Evolutionary conservation across 164 flowering plant species (phyloP).

Genomic region (Berberis thunbergii): DNA sequence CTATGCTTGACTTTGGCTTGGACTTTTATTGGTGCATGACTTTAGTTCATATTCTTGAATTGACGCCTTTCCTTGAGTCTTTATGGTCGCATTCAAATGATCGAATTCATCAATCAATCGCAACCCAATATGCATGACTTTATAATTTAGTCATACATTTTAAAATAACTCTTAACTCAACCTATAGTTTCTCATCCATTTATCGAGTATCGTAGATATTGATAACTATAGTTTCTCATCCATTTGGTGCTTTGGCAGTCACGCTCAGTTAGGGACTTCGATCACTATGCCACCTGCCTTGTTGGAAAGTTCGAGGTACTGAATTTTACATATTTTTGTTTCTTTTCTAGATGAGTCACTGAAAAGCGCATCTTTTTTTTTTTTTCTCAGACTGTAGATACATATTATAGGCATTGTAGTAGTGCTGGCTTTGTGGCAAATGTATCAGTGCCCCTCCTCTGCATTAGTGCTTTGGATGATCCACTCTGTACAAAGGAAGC

Average conservation of each 20-base stretch:
- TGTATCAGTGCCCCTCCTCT: constrained; percentile 84
- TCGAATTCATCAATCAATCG: too few species aligned
- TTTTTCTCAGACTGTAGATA: constrained; percentile 68
- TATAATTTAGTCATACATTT: too few species aligned
- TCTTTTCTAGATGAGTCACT: constrained; percentile 4
- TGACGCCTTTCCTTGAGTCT: too few species aligned
- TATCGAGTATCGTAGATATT: neutral
- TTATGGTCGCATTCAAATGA: too few species aligned
- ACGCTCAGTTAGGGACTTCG: constrained; percentile 85
- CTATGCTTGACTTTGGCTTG: too few species aligned
- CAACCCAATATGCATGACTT: too few species aligned
- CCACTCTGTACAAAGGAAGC: constrained; percentile 94
- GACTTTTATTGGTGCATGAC: too few species aligned
- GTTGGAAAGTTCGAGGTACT: constrained; percentile 88
- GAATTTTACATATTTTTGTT: neutral
- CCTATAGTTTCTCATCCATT: neutral
- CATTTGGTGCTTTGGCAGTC: constrained; percentile 38
- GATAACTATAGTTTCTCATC: neutral
- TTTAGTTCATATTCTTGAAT: too few species aligned
- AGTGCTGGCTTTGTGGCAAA: constrained; percentile 57
- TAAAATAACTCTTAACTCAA: too few species aligned
- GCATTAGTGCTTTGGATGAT: constrained; percentile 93
- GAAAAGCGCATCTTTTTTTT: constrained; percentile 10
- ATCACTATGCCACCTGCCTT: constrained; percentile 72
- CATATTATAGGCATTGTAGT: constrained; percentile 79